Evolutionary conservation across 2,329 filamentous ascomycete genomes (phyloP).

Genomic region (Fonsecaea monophora): DNA sequence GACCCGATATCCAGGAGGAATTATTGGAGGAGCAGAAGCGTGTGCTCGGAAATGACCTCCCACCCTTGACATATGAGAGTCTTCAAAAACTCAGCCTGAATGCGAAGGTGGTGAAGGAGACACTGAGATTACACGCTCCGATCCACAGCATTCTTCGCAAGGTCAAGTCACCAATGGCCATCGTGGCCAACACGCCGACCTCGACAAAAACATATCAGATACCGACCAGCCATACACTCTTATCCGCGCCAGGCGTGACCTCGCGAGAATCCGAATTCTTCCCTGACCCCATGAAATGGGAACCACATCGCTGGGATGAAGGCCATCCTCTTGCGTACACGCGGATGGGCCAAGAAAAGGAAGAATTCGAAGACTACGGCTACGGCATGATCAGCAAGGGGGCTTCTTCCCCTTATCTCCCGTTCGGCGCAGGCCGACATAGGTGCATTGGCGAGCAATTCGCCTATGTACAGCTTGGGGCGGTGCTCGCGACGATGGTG

Average conservation of each 20-base stretch:
- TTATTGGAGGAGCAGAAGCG: conserved; percentile 71
- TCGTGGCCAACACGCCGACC: conserved; percentile 68
- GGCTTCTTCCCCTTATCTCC: conserved; percentile 85
- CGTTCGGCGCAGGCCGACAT: conserved; percentile 91
- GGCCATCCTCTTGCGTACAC: conserved; percentile 61
- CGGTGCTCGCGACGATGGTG: conserved; percentile 78
- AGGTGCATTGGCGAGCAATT: conserved; percentile 97
- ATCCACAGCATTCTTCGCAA: conserved; percentile 77
- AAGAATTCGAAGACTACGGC: conserved; percentile 88
- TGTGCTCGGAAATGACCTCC: conserved; percentile 62
- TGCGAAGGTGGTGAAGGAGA: conserved; percentile 72
- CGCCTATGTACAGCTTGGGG: conserved; percentile 88
- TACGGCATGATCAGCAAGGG: conserved; percentile 94
- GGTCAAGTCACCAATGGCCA: conserved; percentile 70
- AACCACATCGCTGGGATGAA: conserved; percentile 88
- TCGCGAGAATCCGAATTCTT: conserved; percentile 76
- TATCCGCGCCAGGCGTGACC: conserved; percentile 84
- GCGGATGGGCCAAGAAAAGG: conserved; percentile 57
- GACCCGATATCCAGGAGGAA: conserved; percentile 72
- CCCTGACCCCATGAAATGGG: conserved; percentile 81
- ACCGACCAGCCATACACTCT: conserved; percentile 78
- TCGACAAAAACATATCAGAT: conserved; percentile 73
- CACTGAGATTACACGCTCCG: conserved; percentile 72
- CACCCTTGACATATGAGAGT: conserved; percentile 64
- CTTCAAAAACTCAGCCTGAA: conserved; percentile 68